A percentile compares a stretch with the other conserved stretches of the same genome.
Evolutionary conservation across 257 asterid genomes (phyloP).

Genomic region (Thymus quinquecostatus): DNA sequence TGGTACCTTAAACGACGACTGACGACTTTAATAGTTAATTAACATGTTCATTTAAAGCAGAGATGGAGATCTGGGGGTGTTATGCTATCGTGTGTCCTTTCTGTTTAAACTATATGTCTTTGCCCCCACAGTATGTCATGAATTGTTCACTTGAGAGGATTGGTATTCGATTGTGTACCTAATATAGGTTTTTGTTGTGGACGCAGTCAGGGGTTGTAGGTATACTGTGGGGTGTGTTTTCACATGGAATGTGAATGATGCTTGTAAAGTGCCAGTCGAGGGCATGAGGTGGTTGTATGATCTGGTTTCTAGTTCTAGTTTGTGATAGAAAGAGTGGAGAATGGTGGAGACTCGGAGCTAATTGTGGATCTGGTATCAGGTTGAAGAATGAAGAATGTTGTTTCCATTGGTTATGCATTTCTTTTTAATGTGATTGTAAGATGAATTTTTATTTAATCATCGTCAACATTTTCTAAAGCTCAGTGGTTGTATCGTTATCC

Average conservation of each 20-base stretch:
- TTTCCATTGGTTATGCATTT: not conserved
- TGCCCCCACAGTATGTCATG: not conserved
- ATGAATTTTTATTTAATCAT: not conserved
- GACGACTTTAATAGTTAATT: not conserved
- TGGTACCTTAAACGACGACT: not conserved
- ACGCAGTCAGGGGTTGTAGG: not conserved
- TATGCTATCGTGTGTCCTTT: not conserved
- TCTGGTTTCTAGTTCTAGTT: not conserved
- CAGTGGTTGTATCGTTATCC: not conserved
- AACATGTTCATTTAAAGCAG: not conserved
- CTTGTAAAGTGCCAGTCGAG: not conserved
- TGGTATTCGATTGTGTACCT: slow-evolving; percentile 4
- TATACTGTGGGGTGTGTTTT: not conserved
- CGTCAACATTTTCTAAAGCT: not conserved
- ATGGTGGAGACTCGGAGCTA: not conserved
- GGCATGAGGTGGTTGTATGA: slow-evolving; percentile 12
- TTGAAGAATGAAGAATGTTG: not conserved
- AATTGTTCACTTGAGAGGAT: not conserved
- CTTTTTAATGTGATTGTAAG: slow-evolving; percentile 1
- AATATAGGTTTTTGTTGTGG: slow-evolving; percentile 3
- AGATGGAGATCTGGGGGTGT: not conserved
- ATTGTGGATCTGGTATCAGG: not conserved
- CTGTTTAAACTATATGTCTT: not conserved
- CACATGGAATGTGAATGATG: not conserved
- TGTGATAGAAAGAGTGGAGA: slow-evolving; percentile 5